These are phyloP conservation scores for Candida gorgasii DNA, from an alignment of 805 yeast genomes.

Conservation along the genomic window DNA sequence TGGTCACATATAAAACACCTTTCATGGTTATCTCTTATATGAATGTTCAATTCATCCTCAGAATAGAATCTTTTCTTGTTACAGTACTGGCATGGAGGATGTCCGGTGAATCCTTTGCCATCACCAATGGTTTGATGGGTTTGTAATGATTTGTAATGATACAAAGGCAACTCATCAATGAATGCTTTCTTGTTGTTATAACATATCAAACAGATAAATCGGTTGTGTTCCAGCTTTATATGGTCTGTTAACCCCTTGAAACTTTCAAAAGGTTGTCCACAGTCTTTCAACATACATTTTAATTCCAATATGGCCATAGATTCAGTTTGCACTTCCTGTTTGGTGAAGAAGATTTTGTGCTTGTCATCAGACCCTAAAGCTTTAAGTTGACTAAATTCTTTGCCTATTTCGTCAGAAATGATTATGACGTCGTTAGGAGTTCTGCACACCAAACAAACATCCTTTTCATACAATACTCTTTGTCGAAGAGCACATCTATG, in stretches of 20 bases:
- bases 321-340: constrained; percentile 44
- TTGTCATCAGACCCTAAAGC: constrained; percentile 42
- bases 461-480: constrained; percentile 74
- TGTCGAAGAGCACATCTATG: constrained; percentile 81
- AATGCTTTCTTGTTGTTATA: constrained; percentile 75
- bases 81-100: constrained; percentile 87
- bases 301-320: constrained; percentile 55
- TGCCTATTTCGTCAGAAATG: constrained; percentile 49
- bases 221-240: constrained; percentile 61
- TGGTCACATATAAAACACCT: constrained; percentile 88
- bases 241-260: constrained; percentile 69
- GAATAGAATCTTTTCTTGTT: constrained; percentile 75
- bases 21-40: constrained; percentile 82
- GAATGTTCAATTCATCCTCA: constrained; percentile 80
- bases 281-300: constrained; percentile 51
- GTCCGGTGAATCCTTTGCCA: constrained; percentile 77
- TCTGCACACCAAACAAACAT: constrained; percentile 82
- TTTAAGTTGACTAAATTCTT: constrained; percentile 38
- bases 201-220: constrained; percentile 73
- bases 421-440: constrained; percentile 60
- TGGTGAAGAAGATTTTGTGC: constrained; percentile 61
- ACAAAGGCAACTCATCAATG: constrained; percentile 65
- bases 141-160: constrained; percentile 60
- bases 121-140: constrained; percentile 78
- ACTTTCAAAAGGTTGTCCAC: constrained; percentile 41